A percentile compares a stretch with the other conserved stretches of the same genome.
Conservation (phyloP, 192 early-diverging fungal species). For the Backusella psychrophila region DNA sequence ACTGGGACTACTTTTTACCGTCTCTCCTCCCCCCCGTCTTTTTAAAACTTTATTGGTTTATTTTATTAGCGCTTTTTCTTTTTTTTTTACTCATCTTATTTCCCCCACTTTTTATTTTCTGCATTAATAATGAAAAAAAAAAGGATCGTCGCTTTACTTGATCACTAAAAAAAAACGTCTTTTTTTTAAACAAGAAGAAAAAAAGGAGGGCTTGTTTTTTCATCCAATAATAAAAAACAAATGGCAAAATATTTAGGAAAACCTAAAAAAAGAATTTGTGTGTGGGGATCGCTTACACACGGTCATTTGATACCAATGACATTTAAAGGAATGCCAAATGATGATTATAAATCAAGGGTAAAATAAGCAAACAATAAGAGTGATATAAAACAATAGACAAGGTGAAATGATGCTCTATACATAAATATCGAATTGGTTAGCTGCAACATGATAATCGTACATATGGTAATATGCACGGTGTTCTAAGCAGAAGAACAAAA, state of each 20-base stretch:
- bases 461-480: background rate
- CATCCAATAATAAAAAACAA: background rate
- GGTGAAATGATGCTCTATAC: too few relatives aligned
- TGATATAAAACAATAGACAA: background rate
- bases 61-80: background rate
- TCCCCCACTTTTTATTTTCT: background rate
- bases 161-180: background rate
- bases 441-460: background rate
- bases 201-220: background rate
- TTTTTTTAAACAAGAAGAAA: background rate
- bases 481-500: background rate
- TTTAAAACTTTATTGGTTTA: background rate
- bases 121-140: background rate
- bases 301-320: background rate
- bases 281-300: background rate
- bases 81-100: background rate
- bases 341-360: background rate
- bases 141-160: background rate
- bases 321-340: background rate
- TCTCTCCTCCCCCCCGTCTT: background rate
- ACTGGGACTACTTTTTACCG: constrained; percentile 2
- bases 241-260: constrained; percentile 5
- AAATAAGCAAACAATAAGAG: background rate
- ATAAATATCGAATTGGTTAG: too few relatives aligned
- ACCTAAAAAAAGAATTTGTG: constrained; percentile 5